Evolutionary conservation across 805 yeast genomes (phyloP).

Genomic region (Schizosaccharomyces japonicus): DNA sequence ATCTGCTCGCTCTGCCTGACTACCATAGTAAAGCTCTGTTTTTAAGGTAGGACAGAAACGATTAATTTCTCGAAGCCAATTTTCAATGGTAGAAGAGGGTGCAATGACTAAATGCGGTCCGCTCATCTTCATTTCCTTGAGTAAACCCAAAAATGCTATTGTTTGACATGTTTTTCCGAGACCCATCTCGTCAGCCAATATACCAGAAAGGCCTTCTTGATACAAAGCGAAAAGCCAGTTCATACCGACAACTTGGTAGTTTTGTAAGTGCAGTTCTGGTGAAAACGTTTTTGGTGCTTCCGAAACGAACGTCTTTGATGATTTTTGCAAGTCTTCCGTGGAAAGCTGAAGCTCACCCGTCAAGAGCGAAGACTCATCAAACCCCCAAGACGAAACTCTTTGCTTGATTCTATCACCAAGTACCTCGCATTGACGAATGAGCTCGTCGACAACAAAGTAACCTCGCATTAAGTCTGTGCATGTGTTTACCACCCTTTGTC

Average conservation of each 20-base stretch:
- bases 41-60: slow-evolving; percentile 92
- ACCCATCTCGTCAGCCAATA: slow-evolving; percentile 96
- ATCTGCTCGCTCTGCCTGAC: slow-evolving; percentile 62
- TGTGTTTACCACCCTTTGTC: background rate
- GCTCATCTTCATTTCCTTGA: slow-evolving; percentile 51
- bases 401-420: slow-evolving; percentile 47
- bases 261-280: slow-evolving; percentile 40
- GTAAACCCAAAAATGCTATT: slow-evolving; percentile 68
- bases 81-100: slow-evolving; percentile 85
- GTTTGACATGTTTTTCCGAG: slow-evolving; percentile 90
- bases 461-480: slow-evolving; percentile 21
- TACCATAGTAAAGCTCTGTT: slow-evolving; percentile 84
- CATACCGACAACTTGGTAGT: slow-evolving; percentile 81
- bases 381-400: slow-evolving; percentile 70
- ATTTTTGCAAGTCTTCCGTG: slow-evolving; percentile 4
- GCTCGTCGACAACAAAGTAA: slow-evolving; percentile 77
- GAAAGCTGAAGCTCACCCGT: slow-evolving; percentile 8
- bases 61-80: slow-evolving; percentile 86
- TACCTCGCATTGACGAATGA: slow-evolving; percentile 62
- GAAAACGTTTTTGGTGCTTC: slow-evolving; percentile 59
- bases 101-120: slow-evolving; percentile 86
- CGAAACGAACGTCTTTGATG: slow-evolving; percentile 20
- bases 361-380: slow-evolving; percentile 13
- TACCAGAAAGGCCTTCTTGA: slow-evolving; percentile 75
- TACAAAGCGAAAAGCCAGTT: slow-evolving; percentile 82